Conservation (phyloP, 2,329 filamentous ascomycete species). For the Monilinia vaccinii-corymbosi region DNA sequence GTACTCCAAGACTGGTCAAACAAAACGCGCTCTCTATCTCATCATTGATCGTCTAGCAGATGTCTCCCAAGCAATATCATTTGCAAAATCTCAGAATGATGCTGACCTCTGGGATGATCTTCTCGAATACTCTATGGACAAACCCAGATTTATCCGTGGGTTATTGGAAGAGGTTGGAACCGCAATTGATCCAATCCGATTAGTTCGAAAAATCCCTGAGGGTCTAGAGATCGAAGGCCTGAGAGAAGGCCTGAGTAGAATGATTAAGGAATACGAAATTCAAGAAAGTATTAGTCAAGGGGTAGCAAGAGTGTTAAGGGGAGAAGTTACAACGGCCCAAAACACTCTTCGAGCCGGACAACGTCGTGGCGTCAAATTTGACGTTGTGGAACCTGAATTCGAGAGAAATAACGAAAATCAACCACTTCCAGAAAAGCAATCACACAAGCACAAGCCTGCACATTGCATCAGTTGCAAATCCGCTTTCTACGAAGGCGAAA, state of each 20-base stretch:
- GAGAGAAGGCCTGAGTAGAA: constrained; percentile 75
- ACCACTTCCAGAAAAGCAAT: constrained; percentile 9
- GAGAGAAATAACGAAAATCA: constrained; percentile 13
- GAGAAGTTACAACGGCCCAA: constrained; percentile 82
- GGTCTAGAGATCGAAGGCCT: constrained; percentile 88
- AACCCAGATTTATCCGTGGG: constrained; percentile 86
- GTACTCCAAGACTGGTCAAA: constrained; percentile 89
- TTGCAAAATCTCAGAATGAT: constrained; percentile 89
- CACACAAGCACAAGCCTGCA: constrained; percentile 35
- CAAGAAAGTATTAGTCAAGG: constrained; percentile 88
- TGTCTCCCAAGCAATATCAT: constrained; percentile 85
- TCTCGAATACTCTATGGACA: constrained; percentile 94
- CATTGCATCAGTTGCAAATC: constrained; percentile 51
- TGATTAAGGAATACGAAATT: constrained; percentile 93
- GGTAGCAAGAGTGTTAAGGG: constrained; percentile 75
- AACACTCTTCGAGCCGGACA: constrained; percentile 70
- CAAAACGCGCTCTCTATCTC: constrained; percentile 80
- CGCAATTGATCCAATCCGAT: constrained; percentile 80
- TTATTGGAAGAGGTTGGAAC: constrained; percentile 91
- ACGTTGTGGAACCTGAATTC: constrained; percentile 45
- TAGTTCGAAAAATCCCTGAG: constrained; percentile 85
- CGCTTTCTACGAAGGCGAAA: constrained; percentile 51
- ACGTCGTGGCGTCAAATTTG: constrained; percentile 80
- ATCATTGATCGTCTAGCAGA: constrained; percentile 92
- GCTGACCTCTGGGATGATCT: constrained; percentile 92